Percentiles rank a stretch among this genome's conserved stretches.
These are phyloP conservation scores for Ophiostoma ips DNA, from an alignment of 2,329 filamentous ascomycete genomes.

Conservation along the genomic window DNA sequence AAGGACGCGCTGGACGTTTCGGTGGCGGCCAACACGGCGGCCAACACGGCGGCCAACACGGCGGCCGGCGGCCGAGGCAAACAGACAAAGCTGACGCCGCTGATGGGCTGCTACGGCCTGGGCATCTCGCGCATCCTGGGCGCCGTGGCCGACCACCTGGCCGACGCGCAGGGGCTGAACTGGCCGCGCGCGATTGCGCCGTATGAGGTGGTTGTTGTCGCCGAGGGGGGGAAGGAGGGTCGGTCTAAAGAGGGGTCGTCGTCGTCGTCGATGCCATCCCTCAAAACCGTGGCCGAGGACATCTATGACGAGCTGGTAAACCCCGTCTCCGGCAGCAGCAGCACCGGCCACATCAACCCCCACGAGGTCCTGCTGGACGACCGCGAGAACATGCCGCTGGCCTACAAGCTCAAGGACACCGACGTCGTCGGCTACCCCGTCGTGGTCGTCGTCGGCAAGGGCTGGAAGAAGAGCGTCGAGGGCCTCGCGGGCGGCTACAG, in stretches of 20 bases:
- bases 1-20: conserved; percentile 49
- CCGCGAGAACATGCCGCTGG: conserved; percentile 48
- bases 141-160: conserved; percentile 64
- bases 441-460: conserved; percentile 61
- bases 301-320: conserved; percentile 49
- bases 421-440: conserved; percentile 82
- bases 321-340: too few relatives aligned
- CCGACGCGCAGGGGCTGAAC: conserved; percentile 60
- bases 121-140: conserved; percentile 84
- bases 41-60: conserved; percentile 12
- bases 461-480: conserved; percentile 47
- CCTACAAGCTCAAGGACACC: conserved; percentile 83
- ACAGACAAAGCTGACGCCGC: conserved; percentile 20
- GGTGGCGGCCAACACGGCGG: conserved; percentile 12
- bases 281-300: conserved; percentile 33
- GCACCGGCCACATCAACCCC: neutral
- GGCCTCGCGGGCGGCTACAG: conserved; percentile 7
- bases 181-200: conserved; percentile 85
- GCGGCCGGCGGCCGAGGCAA: too few relatives aligned
- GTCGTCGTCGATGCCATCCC: conserved; percentile 13
- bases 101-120: conserved; percentile 97
- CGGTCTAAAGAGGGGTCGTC: too few relatives aligned
- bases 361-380: conserved; percentile 55
- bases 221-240: neutral
- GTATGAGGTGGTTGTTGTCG: conserved; percentile 59